Percentiles rank a stretch among this genome's conserved stretches.
phyloP scores from a whole-genome alignment of 2,329 filamentous ascomycete species.

The Chrysoporthe puriensis region DNA sequence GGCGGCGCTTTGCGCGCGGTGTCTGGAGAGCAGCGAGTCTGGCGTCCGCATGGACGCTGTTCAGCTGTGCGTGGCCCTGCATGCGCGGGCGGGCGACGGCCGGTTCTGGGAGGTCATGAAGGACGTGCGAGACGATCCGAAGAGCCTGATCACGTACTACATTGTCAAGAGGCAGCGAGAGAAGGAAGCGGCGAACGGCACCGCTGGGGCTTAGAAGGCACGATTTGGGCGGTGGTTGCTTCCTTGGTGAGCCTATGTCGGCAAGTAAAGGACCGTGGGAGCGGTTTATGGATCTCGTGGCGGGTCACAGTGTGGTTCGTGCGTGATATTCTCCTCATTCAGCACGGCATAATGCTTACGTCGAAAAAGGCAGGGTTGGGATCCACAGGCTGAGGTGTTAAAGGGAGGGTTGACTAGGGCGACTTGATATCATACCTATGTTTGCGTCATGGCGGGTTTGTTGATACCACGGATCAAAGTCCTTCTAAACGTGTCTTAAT shows the following conservation, averaged over 20 bases:
- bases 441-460: constrained; percentile 6
- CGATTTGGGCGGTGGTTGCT: constrained; percentile 7
- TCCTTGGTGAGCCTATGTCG: background rate
- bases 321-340: background rate
- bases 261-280: background rate
- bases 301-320: background rate
- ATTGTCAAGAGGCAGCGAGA: constrained; percentile 72
- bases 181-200: constrained; percentile 25
- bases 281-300: background rate
- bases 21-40: constrained; percentile 63
- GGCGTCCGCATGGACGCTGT: constrained; percentile 76
- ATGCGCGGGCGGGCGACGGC: constrained; percentile 62
- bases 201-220: constrained; percentile 18
- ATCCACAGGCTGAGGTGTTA: background rate
- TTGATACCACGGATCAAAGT: constrained; percentile 21
- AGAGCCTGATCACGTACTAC: constrained; percentile 81
- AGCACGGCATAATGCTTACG: background rate
- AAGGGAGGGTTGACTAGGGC: background rate
- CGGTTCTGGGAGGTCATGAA: constrained; percentile 71
- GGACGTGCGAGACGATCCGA: constrained; percentile 69
- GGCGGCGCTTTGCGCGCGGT: constrained; percentile 55
- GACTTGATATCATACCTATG: constrained; percentile 17
- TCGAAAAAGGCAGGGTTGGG: background rate
- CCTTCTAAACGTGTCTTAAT: constrained; percentile 13
- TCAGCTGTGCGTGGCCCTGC: constrained; percentile 74